Conservation (phyloP, 441 rosid species). For the Erodium moschatum region DNA sequence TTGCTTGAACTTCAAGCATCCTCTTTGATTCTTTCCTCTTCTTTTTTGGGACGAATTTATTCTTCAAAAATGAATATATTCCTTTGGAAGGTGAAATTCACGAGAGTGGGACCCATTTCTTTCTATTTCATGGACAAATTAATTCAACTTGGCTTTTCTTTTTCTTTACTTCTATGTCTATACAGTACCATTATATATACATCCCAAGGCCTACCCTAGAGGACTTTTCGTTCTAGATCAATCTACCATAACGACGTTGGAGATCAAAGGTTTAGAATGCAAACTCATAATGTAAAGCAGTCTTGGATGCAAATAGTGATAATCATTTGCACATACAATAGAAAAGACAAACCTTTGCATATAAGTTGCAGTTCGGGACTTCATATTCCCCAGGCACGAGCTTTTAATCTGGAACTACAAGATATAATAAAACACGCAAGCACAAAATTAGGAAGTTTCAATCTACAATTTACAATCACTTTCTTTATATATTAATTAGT, state of each 20-base stretch:
- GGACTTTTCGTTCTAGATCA: not conserved
- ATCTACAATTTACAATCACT: too few relatives aligned
- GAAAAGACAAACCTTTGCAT: slow-evolving; percentile 3
- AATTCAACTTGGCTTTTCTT: not conserved
- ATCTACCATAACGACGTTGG: not conserved
- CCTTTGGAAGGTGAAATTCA: slow-evolving; percentile 8
- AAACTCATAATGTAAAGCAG: not conserved
- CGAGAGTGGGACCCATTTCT: slow-evolving; percentile 4
- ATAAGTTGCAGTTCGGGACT: not conserved
- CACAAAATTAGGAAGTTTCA: not conserved
- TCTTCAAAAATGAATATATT: slow-evolving; percentile 11
- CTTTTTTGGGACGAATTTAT: slow-evolving; percentile 9
- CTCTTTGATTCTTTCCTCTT: not conserved
- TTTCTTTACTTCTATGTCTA: too few relatives aligned
- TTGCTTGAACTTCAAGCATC: slow-evolving; percentile 11
- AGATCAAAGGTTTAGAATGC: not conserved
- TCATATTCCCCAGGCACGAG: not conserved
- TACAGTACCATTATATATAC: too few relatives aligned
- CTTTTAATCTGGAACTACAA: not conserved
- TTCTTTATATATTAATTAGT: not conserved
- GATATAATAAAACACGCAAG: not conserved
- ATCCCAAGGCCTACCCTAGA: not conserved
- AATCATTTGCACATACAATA: not conserved
- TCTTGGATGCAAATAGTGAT: not conserved
- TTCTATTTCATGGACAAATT: not conserved